Base-by-base conservation (phyloP, 768 basidiomycete genomes). In the Mycena rebaudengoi region DNA sequence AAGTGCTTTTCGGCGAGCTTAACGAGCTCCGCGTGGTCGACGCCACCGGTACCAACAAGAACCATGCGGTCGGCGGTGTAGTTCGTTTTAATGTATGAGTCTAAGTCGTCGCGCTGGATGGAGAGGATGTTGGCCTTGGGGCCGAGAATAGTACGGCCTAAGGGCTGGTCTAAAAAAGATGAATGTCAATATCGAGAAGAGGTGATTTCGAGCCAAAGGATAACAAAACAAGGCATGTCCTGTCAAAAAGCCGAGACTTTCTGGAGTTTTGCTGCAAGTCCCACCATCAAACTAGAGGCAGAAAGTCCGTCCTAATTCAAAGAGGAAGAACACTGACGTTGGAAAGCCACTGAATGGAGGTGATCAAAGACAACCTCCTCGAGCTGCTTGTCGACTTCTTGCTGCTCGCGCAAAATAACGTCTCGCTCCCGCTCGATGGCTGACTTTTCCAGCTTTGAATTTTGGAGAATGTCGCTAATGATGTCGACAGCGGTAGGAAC, bases 291-390 rank as follows among this genome's bases (percentile, higher is more conserved):
- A n/a, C n/a, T n/a, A n/a, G n/a, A n/a, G n/a, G n/a, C n/a, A n/a
- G n/a, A n/a, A n/a, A n/a, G n/a, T n/a, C n/a, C n/a, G n/a, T n/a
- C n/a, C n/a, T n/a, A n/a, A 60, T 51, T 44, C n/a, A 44, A 53
- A 45, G 33, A 43, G 30, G 59, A 45, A 30, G 58, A 28, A 59
- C 40, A 82, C 87, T 69, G 74, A 96, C 96, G 89, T 80, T 96
- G 94, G 88, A 96, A 99, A 55, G 98, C 98, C 66, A 98, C 90
- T 44, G 97, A 84, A 78, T 99, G 98, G 62, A 99, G 80, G 75
- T 99, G 98, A 81, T 99, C 98, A 71, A 99, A 99, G 10, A 99
- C 95, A 72, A 99, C 96, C 78, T 99, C 98, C 82, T 98, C 96
- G 52, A 93, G 79, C 83, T 98, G 96, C 83, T 99, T 99, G 81